Evolutionary conservation across 345 rosid genomes (phyloP), one percentile per base, ranked within the genome.

Genomic region (Cardamine resedifolia): DNA sequence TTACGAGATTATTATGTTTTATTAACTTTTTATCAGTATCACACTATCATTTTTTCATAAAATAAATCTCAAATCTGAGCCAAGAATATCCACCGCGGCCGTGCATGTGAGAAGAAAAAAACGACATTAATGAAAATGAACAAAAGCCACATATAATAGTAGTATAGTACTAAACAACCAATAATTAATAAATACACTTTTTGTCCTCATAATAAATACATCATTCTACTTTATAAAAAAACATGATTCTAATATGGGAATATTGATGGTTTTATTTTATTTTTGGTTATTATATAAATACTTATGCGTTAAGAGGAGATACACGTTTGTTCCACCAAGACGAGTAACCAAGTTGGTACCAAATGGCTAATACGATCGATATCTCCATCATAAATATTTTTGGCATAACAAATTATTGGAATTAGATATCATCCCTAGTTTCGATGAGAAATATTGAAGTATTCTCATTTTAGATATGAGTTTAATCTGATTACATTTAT

Each of bases 271-370:
- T 38, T 19, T 55, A 10, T 53, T 53, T 57, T 48, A 1, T 18
- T 43, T 47, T 50, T 36, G 4, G 16, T 20, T n/a, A 11, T 23
- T 34, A 10, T 16, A 39, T 27, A 41, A 21, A 48, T 6, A 24
- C 59, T 30, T 59, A 11, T 48, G 66, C 59, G 59, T 50, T 70
- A 26, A 34, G 66, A 48, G 63, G 15, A 48, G 59, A 24, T 59
- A 49, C 60, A 63, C 76, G 70, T 63, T 51, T 23, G 76, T 53
- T 63, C 36, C 76, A 72, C 30, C 76, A 62, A 51, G 31, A 62
- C 33, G 33, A 71, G 76, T 52, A 62, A 28, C 61, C 24, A 72
- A 63, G 70, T 63, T 72, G 70, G 64, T 72, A 53, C 70, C 70
- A 30, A 63, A 72, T 51, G 44, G 36, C 55, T 41, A 15, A 18